Base-by-base conservation (phyloP, 768 basidiomycete genomes). In the Trametes gibbosa region DNA sequence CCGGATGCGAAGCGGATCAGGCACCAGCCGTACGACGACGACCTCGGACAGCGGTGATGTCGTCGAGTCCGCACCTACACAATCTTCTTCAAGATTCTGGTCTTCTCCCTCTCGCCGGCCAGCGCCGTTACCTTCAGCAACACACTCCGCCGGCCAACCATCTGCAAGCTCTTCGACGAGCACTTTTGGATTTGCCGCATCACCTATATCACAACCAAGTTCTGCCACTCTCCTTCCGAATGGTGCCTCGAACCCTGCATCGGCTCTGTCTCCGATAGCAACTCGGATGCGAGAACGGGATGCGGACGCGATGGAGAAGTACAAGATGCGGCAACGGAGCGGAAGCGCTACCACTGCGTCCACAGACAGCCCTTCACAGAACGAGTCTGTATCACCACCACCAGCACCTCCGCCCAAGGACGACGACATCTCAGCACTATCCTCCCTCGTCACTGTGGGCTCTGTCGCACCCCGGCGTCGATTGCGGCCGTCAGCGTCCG, bases 231-330 rank as follows among this genome's bases (percentile, higher is more conserved):
- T 65, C 39, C 29, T 66, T 8, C 61, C 65, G 71, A 55, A 71
- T 68, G 24, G 53, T 34, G 53, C 71, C 69, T 23, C 59, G 35
- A 73, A 71, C 66, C 64, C 76, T 24, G 70, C 75, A 19, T 79
- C 81, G 42, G 83, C 83, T 23, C 70, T 92, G 53, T 89, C 92
- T 3, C 92, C 90, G 2, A 82, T 94, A 57, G 89, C 86, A 27
- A 87, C 77, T 65, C 87, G 90, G 34, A 86, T 94, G 79, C 83
- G 86, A 64, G 88, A 92, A 73, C 81, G 85, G 57, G 92, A 94
- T 69, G 91, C 91, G 19, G 89, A 88, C 69, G 92, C 92, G 37
- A 90, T 89, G 79, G 90, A 92, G 70, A 90, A 92, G 67, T 94
- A 92, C 69, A 78, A 91, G 70, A 79, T 82, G 61, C 82, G 92